Conservation (phyloP, 1,139 yeast species). For the Candida sp. region DNA sequence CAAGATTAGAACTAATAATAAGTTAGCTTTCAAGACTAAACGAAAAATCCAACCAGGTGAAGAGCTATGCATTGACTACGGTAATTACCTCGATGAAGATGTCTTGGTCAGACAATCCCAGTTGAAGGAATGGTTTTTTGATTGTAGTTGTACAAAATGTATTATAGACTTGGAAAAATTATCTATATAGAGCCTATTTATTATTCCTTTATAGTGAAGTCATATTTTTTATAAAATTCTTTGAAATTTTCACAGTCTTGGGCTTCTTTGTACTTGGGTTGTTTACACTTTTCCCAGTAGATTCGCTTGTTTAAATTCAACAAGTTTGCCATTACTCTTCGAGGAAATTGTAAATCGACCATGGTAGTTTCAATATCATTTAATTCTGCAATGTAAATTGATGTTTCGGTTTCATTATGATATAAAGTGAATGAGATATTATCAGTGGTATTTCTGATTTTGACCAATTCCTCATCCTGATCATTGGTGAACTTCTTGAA, state of each 20-base stretch:
- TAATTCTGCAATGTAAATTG: slow-evolving; percentile 21
- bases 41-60: slow-evolving; percentile 35
- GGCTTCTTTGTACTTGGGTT: slow-evolving; percentile 53
- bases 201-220: slow-evolving; percentile 25
- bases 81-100: slow-evolving; percentile 44
- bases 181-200: not conserved
- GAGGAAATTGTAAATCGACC: slow-evolving; percentile 74
- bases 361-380: slow-evolving; percentile 16
- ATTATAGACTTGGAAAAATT: slow-evolving; percentile 6
- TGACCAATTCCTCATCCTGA: slow-evolving; percentile 15
- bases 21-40: slow-evolving; percentile 21
- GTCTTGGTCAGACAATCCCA: slow-evolving; percentile 40
- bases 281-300: slow-evolving; percentile 73
- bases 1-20: slow-evolving; percentile 19
- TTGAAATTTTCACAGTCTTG: slow-evolving; percentile 63
- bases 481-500: slow-evolving; percentile 31
- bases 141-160: slow-evolving; percentile 54
- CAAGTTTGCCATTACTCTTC: slow-evolving; percentile 66
- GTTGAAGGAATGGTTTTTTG: slow-evolving; percentile 59
- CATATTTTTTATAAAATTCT: slow-evolving; percentile 41
- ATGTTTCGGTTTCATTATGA: slow-evolving; percentile 10
- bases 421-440: slow-evolving; percentile 38
- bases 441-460: slow-evolving; percentile 31
- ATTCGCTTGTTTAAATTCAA: slow-evolving; percentile 58
- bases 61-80: slow-evolving; percentile 63